Evolutionary conservation across 2,329 filamentous ascomycete genomes (phyloP), one percentile per base, ranked within the genome.

Genomic region (Helminthosporium solani): DNA sequence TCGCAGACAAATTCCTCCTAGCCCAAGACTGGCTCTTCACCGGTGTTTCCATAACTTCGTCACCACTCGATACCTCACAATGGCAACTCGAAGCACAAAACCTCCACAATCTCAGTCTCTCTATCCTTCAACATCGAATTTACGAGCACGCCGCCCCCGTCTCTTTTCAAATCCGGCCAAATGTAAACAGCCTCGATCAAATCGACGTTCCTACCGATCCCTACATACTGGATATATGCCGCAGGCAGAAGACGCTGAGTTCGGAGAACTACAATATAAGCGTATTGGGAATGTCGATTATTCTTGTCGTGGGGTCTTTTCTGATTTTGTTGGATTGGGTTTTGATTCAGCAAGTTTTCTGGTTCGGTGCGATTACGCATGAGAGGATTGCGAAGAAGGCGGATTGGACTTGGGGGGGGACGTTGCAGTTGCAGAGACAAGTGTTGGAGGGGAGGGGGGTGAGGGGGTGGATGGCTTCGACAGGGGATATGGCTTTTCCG

Each of bases 61-160:
- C 56, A 1, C 14, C 43, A 2, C 49, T 59, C 1, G 47, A 44
- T 2, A 4, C 35, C 1, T 25, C 43, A 16, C 56, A 61, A 20
- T 61, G 58, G 58, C 30, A 57, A 33, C 27, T 39, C 15, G 58
- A 61, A 44, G 23, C 52, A 5, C 41, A 38, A 11, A 58, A 60
- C 36, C 30, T 61, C 25, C 58, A 61, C 50, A 61, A 60, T 33
- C 21, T 61, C 8, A 54, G 51, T 7, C 53, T 61, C 3, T 53
- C 58, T 4, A 42, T 57, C 5, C 46, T 60, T 19, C 58, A 61
- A 28, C 57, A 51, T 20, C 50, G 57, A 4, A 31, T 58, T 30
- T 44, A 46, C 20, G 53, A 60, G 25, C 56, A 50, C 21, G 47
- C 57, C 2, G 37, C 42, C 2, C 58, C 55, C 0, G 48, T 48